phyloP scores from a whole-genome alignment of 495 filamentous ascomycete genomes.

The Xanthoparmelia taractica region DNA sequence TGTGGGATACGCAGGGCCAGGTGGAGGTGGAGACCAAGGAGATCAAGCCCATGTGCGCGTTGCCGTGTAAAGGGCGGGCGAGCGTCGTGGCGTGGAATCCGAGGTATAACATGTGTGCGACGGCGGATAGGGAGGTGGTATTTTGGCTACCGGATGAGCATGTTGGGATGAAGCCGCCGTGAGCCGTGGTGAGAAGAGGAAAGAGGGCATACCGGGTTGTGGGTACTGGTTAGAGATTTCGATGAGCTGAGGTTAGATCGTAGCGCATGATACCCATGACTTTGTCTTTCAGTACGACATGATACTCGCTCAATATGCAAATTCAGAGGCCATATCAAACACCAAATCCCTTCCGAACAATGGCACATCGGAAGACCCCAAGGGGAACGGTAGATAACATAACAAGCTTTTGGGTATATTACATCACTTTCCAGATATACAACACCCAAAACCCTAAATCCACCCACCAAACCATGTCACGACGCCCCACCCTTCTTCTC shows the following conservation, averaged over 20 bases:
- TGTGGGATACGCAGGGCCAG: slow-evolving; percentile 69
- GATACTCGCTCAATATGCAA: neutral
- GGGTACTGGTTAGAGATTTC: neutral
- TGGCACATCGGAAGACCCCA: neutral
- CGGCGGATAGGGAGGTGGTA: slow-evolving; percentile 76
- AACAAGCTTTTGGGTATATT: neutral
- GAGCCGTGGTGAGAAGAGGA: neutral
- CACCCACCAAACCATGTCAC: neutral
- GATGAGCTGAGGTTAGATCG: neutral
- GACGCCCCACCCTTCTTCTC: slow-evolving; percentile 18
- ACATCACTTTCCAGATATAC: neutral
- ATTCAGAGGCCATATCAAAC: neutral
- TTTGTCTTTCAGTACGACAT: neutral
- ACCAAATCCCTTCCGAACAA: neutral
- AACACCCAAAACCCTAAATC: neutral
- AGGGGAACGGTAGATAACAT: neutral
- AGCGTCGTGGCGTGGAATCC: slow-evolving; percentile 83
- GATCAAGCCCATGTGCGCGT: slow-evolving; percentile 54
- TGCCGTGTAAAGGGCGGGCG: slow-evolving; percentile 59
- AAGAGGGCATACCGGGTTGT: neutral
- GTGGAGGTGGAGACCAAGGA: slow-evolving; percentile 43
- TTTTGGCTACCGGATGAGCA: slow-evolving; percentile 84
- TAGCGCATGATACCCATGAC: slow-evolving; percentile 2
- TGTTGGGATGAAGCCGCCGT: slow-evolving; percentile 27
- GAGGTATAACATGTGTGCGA: slow-evolving; percentile 79